phyloP scores from a whole-genome alignment of 2,329 filamentous ascomycete genomes.

The Chaetomium sp. region DNA sequence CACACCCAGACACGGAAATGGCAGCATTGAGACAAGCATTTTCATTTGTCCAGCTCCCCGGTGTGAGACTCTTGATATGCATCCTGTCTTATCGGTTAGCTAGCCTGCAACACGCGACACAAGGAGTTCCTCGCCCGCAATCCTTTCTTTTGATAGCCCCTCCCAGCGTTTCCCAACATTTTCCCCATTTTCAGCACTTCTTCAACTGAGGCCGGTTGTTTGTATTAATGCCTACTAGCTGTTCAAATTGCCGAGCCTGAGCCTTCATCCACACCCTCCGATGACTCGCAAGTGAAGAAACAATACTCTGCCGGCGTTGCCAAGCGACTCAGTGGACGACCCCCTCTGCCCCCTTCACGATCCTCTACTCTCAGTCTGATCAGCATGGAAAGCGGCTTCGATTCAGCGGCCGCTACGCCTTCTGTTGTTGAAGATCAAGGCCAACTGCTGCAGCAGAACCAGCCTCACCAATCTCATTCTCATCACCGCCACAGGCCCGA shows the following conservation, averaged over 20 bases:
- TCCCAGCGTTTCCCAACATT: background rate
- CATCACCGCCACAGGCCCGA: constrained; percentile 32
- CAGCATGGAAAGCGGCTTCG: constrained; percentile 30
- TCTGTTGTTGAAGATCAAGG: constrained; percentile 22
- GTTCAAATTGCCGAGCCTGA: constrained; percentile 54
- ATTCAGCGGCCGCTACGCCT: constrained; percentile 23
- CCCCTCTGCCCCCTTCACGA: constrained; percentile 37
- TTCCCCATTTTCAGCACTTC: background rate
- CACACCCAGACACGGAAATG: background rate
- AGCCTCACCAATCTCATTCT: constrained; percentile 22
- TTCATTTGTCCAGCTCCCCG: background rate
- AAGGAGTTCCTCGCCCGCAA: no score
- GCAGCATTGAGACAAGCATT: background rate
- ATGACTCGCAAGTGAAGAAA: constrained; percentile 35
- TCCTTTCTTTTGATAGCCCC: background rate
- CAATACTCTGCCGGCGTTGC: constrained; percentile 40
- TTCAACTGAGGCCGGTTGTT: background rate
- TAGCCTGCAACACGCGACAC: background rate
- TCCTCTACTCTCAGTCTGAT: constrained; percentile 38
- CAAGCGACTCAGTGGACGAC: constrained; percentile 39
- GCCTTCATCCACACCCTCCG: constrained; percentile 27
- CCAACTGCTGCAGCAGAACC: constrained; percentile 7
- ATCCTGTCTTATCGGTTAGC: background rate
- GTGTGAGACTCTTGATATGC: background rate
- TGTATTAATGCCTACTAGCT: constrained; percentile 30